Conservation (phyloP, 2,329 filamentous ascomycete species). For the Rasamsonia emersonii region DNA sequence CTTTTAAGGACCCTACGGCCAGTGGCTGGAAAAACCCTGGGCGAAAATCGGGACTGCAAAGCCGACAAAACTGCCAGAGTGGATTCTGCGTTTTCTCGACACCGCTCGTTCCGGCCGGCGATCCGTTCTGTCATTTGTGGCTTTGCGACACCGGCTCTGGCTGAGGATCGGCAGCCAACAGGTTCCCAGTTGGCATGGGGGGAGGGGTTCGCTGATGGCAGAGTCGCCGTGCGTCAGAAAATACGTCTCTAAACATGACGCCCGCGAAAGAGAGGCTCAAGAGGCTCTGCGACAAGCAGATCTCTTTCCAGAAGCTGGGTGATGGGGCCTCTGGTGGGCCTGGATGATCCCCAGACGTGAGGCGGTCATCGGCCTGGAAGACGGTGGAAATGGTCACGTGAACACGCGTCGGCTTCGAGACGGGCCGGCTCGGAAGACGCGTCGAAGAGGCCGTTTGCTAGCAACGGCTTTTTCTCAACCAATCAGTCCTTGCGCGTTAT, state of each 20-base stretch:
- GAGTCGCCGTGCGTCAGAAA: constrained; percentile 1
- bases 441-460: constrained; percentile 2
- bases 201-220: constrained; percentile 11
- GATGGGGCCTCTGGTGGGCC: too few relatives aligned
- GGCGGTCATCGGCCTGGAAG: constrained; percentile 2
- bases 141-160: constrained; percentile 12
- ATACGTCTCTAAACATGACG: too few relatives aligned
- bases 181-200: constrained; percentile 12
- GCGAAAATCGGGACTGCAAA: background rate
- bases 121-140: constrained; percentile 13
- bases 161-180: constrained; percentile 4
- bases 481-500: constrained; percentile 4
- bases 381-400: constrained; percentile 20
- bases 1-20: too few relatives aligned
- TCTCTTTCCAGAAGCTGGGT: too few relatives aligned
- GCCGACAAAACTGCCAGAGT: constrained; percentile 4
- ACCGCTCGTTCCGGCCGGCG: constrained; percentile 26
- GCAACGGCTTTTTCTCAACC: background rate
- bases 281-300: too few relatives aligned
- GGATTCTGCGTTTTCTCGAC: constrained; percentile 17
- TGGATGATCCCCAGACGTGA: too few relatives aligned
- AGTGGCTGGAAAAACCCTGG: background rate
- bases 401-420: constrained; percentile 17
- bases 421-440: constrained; percentile 7
- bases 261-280: too few relatives aligned